A percentile compares a stretch with the other conserved stretches of the same genome.
phyloP scores from a whole-genome alignment of 139 green algal species.

The Eudorina sp. region DNA sequence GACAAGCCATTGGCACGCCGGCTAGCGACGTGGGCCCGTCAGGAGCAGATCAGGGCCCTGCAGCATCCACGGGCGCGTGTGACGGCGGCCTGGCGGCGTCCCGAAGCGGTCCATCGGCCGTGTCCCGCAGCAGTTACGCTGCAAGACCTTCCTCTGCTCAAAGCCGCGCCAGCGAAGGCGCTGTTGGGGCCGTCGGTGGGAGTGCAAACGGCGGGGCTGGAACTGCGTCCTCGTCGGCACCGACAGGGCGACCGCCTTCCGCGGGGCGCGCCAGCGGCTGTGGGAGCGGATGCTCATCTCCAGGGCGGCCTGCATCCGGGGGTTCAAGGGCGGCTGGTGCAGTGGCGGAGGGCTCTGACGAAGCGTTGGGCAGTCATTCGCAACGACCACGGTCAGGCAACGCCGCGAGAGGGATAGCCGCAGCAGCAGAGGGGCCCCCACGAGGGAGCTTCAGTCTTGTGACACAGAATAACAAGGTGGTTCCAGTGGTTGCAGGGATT shows the following conservation, averaged over 20 bases:
- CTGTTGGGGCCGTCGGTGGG: neutral
- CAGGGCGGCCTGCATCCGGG: neutral
- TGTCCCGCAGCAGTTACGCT: neutral
- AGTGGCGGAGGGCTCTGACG: neutral
- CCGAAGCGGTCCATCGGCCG: neutral
- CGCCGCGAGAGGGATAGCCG: no score
- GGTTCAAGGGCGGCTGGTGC: neutral
- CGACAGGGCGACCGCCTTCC: neutral
- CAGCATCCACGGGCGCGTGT: neutral
- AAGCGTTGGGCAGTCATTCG: neutral
- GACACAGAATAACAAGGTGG: slow-evolving; percentile 24
- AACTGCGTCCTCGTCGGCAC: neutral
- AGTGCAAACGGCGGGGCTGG: neutral
- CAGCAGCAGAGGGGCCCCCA: neutral
- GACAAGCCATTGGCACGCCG: neutral
- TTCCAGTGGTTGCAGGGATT: neutral
- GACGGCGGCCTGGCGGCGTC: neutral
- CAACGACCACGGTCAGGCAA: neutral
- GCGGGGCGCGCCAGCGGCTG: neutral
- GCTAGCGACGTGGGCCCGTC: neutral
- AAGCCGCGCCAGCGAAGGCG: neutral
- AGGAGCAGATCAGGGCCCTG: neutral
- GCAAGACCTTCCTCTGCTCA: neutral
- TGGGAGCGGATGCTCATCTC: neutral
- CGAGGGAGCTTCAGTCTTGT: slow-evolving; percentile 24